Evolutionary conservation across 202 grass and related monocot species (phyloP), one percentile per base, ranked within the genome.

Genomic region (Brachypodium distachyon): DNA sequence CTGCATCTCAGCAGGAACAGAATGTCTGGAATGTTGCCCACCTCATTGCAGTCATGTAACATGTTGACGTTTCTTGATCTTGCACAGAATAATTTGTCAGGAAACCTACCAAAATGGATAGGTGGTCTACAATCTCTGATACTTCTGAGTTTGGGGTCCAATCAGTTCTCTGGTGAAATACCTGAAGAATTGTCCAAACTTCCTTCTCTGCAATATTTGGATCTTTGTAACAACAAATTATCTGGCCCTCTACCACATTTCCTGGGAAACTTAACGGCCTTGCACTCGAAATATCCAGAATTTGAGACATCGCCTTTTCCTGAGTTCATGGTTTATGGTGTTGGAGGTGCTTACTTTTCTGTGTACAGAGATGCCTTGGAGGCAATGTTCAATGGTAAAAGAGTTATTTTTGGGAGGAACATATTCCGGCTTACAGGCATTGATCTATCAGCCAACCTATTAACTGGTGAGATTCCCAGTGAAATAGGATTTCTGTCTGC

Each of bases 21-120:
- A 12, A 31, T 93, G 2, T 77, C 44, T 13, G 83, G 90, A 12
- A 44, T 57, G 0, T 72, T 87, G 29, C 87, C 61, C 43, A 68
- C 2, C 3, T 52, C 74, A 58, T 73, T 90, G 12, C 41, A 53
- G 36, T 70, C 71, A 77, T 89, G 72, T 19, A 77, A 5, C 0
- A 42, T 0, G 2, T 33, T 93, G 31, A 0, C 16, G 8, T 9
- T 82, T 29, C 60, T 93, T 71, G 43, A 84, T 72, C 60, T 93
- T 44, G 52, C 0, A 0, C 17, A 76, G 0, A 93, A 89, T 38
- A 85, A 79, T 28, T 74, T 90, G 3, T 81, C 66, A 0, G 87
- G 80, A 62, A 87, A 18, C 18, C 55, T 87, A 53, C 87, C 87
- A 0, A 60, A 13, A 75, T 93, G 86, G 86, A 84, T 90, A 33